These are phyloP conservation scores for Stagonosporopsis vannaccii DNA, from an alignment of 2,329 filamentous ascomycete species.

Conservation along the genomic window DNA sequence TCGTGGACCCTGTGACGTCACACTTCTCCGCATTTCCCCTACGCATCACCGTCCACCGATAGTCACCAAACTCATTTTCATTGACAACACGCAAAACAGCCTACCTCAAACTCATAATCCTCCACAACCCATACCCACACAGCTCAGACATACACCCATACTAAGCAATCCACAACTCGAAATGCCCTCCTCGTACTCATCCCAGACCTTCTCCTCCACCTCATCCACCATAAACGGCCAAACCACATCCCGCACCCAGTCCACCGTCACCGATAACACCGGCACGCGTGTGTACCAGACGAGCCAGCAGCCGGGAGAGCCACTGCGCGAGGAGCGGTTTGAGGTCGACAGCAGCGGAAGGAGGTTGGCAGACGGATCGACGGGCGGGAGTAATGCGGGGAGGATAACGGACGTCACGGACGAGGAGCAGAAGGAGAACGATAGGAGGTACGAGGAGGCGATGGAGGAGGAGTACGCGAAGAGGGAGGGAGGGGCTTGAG, in stretches of 20 bases:
- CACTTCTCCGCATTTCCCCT: neutral
- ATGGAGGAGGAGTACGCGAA: constrained; percentile 54
- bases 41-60: too few relatives aligned
- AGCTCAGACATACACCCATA: neutral
- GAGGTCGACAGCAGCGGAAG: constrained; percentile 33
- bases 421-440: constrained; percentile 44
- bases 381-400: constrained; percentile 3
- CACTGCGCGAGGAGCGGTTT: constrained; percentile 33
- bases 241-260: constrained; percentile 35
- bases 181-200: constrained; percentile 35
- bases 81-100: neutral
- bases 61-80: neutral
- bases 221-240: constrained; percentile 38
- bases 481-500: constrained; percentile 48
- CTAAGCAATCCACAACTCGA: too few relatives aligned
- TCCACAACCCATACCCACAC: neutral
- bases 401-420: constrained; percentile 46
- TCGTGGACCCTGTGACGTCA: constrained; percentile 17
- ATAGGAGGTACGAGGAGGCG: constrained; percentile 48
- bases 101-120: neutral
- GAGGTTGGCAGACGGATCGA: constrained; percentile 21
- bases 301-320: constrained; percentile 37
- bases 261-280: constrained; percentile 34
- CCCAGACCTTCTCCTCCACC: constrained; percentile 35
- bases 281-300: constrained; percentile 40